Evolutionary conservation across 1,139 yeast species (phyloP), one percentile per base, ranked within the genome.

Genomic region (Pichia sp.): DNA sequence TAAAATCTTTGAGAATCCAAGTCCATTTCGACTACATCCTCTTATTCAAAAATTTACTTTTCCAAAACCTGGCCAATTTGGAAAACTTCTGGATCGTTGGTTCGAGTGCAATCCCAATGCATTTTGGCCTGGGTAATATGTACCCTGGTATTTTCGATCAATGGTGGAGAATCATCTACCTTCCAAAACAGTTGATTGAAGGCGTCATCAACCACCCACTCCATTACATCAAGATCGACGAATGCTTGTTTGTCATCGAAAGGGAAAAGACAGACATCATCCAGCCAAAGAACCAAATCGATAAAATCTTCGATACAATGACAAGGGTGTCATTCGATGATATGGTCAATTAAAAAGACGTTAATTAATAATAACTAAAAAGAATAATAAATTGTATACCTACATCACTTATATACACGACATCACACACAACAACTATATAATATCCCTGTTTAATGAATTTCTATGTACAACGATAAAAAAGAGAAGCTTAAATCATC

Each of bases 151-250:
- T 80, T 3, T 72, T 72, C 54, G 84, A 79, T 58, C 77, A 75
- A 48, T 80, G 85, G 84, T 69, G 70, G 52, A 70, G 77, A 48
- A 79, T 79, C 1, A 81, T 77, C 53, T 81, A 77, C 55, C 74
- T 78, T 11, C 66, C 66, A 3, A 45, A 45, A 27, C 32, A 47
- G 10, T 50, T 61, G 30, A 44, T 60, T 14, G 51, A 51, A 4
- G 40, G 41, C 4, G 37, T 43, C 1, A 71, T 72, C 46, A 51
- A 61, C 10, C 70, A 69, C 48, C 43, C 53, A 1, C 55, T 80
- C 33, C 50, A 60, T 40, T 79, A 77, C 55, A 67, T 80, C 21
- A 69, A 78, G 51, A 71, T 80, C 20, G 68, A 68, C 49, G 63
- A 60, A 31, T 68, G 71, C 45, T 48, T 70, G n/a, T 71, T 69